These are phyloP conservation scores for Melocanna baccifera DNA, from an alignment of 176 grass and related monocot species.

Conservation along the genomic window DNA sequence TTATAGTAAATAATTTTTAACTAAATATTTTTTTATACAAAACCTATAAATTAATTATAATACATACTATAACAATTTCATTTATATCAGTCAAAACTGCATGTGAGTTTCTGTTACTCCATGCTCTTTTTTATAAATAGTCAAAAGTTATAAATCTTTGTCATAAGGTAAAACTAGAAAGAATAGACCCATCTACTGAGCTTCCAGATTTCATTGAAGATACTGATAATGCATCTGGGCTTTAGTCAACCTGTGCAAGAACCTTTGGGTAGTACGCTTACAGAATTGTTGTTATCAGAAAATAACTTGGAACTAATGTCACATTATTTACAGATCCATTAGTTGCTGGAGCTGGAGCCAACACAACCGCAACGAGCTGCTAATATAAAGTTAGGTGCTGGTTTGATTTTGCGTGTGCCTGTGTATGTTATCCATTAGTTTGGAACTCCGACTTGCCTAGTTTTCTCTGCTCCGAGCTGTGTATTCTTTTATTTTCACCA, in stretches of 20 bases:
- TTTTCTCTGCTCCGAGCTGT: not conserved
- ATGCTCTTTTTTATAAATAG: no score
- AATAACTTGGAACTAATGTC: not conserved
- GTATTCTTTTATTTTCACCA: not conserved
- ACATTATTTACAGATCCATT: conserved; percentile 29
- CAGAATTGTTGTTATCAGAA: not conserved
- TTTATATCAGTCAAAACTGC: no score
- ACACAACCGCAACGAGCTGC: not conserved
- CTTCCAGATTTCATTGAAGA: not conserved
- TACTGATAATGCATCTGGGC: not conserved
- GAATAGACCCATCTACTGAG: no score
- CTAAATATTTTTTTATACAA: no score
- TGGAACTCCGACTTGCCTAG: not conserved
- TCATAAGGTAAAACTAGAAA: no score
- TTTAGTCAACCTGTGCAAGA: not conserved
- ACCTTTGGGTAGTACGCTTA: not conserved
- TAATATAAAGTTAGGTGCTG: not conserved
- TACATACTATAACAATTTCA: no score
- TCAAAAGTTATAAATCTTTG: no score
- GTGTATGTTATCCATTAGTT: not conserved
- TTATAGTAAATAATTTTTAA: no score
- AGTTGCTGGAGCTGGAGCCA: conserved; percentile 20
- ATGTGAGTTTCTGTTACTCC: no score
- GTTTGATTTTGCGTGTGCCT: not conserved
- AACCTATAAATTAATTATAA: no score